Evolutionary conservation across 1,284 basidiomycete genomes (phyloP).

Genomic region (Chondrostereum purpureum): DNA sequence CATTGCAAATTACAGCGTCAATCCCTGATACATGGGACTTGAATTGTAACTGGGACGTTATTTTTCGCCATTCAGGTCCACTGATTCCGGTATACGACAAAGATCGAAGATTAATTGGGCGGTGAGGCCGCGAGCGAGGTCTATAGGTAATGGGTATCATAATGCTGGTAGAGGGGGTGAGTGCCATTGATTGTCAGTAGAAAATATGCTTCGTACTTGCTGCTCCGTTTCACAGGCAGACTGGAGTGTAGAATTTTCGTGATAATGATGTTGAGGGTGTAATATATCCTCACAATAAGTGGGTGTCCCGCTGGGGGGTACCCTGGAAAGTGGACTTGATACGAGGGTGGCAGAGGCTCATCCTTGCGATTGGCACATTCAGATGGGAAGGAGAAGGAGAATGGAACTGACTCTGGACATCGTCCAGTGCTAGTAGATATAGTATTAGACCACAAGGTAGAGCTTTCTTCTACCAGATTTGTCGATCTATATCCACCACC

Average conservation of each 20-base stretch:
- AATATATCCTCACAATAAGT: neutral
- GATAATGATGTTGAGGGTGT: neutral
- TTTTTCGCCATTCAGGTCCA: neutral
- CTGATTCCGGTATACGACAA: constrained; percentile 4
- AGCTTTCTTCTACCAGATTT: neutral
- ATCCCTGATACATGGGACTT: neutral
- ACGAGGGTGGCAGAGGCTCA: neutral
- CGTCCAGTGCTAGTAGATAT: neutral
- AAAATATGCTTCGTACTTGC: too few species aligned
- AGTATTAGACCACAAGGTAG: neutral
- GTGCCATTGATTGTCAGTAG: too few species aligned
- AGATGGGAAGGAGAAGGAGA: neutral
- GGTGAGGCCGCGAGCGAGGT: constrained; percentile 10
- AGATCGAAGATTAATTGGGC: constrained; percentile 4
- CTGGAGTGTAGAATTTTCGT: neutral
- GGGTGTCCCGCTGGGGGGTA: neutral
- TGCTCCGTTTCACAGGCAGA: too few species aligned
- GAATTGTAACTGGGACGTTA: neutral
- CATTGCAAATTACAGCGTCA: neutral
- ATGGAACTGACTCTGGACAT: neutral
- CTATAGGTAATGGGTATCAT: constrained; percentile 7
- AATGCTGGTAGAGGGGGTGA: constrained; percentile 2
- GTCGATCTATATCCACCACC: neutral
- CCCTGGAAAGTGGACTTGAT: neutral
- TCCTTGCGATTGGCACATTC: neutral